These are phyloP conservation scores for Bimuria novae-zelandiae DNA, from an alignment of 2,329 filamentous ascomycete genomes.

Conservation along the genomic window DNA sequence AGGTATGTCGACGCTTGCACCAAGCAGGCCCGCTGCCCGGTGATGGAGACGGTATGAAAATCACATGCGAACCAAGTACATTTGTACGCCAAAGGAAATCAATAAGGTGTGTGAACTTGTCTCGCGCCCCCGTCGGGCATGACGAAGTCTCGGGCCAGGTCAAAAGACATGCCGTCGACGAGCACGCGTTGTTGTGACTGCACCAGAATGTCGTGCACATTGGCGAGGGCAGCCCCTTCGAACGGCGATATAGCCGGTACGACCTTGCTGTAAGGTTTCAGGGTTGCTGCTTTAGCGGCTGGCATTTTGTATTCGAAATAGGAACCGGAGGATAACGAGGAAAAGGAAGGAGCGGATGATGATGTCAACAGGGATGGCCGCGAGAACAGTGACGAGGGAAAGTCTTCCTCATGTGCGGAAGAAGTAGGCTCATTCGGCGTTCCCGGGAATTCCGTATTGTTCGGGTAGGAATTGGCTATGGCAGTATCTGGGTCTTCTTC, in stretches of 20 bases:
- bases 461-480: constrained; percentile 28
- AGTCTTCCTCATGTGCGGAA: constrained; percentile 22
- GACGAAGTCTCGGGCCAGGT: constrained; percentile 38
- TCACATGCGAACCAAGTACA: constrained; percentile 11
- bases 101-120: constrained; percentile 33
- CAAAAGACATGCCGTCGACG: constrained; percentile 44
- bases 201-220: constrained; percentile 38
- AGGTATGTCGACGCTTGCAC: constrained; percentile 8
- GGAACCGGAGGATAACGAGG: constrained; percentile 33
- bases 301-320: constrained; percentile 41
- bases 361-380: constrained; percentile 34
- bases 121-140: constrained; percentile 20
- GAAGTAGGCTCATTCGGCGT: constrained; percentile 11
- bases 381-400: constrained; percentile 28
- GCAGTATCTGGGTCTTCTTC: constrained; percentile 24
- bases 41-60: constrained; percentile 11
- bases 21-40: constrained; percentile 35
- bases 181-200: constrained; percentile 39
- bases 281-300: constrained; percentile 32
- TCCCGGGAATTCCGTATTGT: constrained; percentile 17
- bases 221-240: constrained; percentile 33
- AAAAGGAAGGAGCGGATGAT: constrained; percentile 40
- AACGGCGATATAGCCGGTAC: constrained; percentile 41
- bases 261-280: constrained; percentile 30
- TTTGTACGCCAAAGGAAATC: constrained; percentile 2